Base-by-base conservation (phyloP, 1,284 basidiomycete species). In the Abortiporus biennis region DNA sequence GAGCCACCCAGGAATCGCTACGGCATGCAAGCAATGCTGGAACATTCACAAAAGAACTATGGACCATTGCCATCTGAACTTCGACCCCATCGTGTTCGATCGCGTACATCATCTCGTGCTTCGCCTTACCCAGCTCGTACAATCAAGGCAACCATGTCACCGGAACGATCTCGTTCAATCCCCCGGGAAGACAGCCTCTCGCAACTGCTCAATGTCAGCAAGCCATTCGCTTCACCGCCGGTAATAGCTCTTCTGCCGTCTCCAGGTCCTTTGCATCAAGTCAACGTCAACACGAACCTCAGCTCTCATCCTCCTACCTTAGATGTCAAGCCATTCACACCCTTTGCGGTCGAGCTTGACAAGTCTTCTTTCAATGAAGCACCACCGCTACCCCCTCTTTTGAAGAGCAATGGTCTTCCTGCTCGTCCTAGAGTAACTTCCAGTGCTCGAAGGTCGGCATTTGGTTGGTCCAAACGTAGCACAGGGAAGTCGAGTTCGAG, bases 21-120 rank as follows among this genome's bases (percentile, higher is more conserved):
- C 2, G 80, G 71, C 11, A 87, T 89, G 78, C 72, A 76, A 49
- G 83, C 80, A 0, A 62, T 90, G 43, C 66, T 89, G 1, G 74
- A 85, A 43, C 76, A 87, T 39, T 88, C 86, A 0, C 65, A 83
- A 36, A 70, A 82, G 58, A 81, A 67, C 42, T 89, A 76, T 43
- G 74, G 74, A 0, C 79, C 81, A 11, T 71, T 89, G 11, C 78
- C 86, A 0, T 76, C 75, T 0, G 83, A 86, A 41, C 68, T 86
- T 23, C 74, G 75, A 6, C 68, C 68, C 24, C 74, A 68, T 45
- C 75, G 79, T 22, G 60, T 72, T 33, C 74, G 82, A 30, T 81
- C 81, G 2, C 72, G 83, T 16, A 84, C 77, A 0, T 70, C 72
- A 17, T 87, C 85, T 30, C 68, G 85, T 19, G 67, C 80, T 0